Conservation (phyloP, 73 alveolate genomes). For the Uronychia setigera region DNA sequence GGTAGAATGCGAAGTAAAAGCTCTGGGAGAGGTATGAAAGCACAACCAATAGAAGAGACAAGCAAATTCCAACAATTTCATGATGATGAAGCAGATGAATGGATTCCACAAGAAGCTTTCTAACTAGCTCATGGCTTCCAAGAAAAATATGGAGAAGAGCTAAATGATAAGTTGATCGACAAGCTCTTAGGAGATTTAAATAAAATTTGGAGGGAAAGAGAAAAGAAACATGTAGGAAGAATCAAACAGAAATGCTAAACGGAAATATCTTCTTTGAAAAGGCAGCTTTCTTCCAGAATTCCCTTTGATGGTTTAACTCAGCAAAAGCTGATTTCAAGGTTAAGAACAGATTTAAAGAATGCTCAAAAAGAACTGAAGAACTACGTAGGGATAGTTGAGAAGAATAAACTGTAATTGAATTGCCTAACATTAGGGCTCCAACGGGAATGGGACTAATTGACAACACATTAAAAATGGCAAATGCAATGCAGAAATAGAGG, state of each 20-base stretch:
- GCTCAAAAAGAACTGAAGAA: conserved; percentile 7
- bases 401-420: background rate
- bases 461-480: conserved; percentile 20
- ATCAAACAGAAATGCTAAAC: conserved; percentile 21
- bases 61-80: background rate
- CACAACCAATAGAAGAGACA: conserved; percentile 5
- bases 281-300: conserved; percentile 27
- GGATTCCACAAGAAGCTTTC: conserved; percentile 55
- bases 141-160: background rate
- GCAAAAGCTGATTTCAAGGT: background rate
- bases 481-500: conserved; percentile 21
- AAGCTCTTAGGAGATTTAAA: conserved; percentile 45
- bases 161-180: conserved; percentile 17
- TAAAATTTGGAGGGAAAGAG: conserved; percentile 52
- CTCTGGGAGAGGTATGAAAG: background rate
- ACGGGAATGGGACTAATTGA: conserved; percentile 32
- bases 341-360: background rate
- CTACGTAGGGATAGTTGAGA: background rate
- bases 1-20: background rate
- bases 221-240: conserved; percentile 25
- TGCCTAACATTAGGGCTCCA: background rate
- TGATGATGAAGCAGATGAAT: conserved; percentile 39
- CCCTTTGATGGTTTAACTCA: conserved; percentile 31
- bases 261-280: conserved; percentile 31
- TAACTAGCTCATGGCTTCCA: conserved; percentile 15